These are phyloP conservation scores for Wakefieldia striispora DNA, from an alignment of 768 basidiomycete species.

Conservation along the genomic window DNA sequence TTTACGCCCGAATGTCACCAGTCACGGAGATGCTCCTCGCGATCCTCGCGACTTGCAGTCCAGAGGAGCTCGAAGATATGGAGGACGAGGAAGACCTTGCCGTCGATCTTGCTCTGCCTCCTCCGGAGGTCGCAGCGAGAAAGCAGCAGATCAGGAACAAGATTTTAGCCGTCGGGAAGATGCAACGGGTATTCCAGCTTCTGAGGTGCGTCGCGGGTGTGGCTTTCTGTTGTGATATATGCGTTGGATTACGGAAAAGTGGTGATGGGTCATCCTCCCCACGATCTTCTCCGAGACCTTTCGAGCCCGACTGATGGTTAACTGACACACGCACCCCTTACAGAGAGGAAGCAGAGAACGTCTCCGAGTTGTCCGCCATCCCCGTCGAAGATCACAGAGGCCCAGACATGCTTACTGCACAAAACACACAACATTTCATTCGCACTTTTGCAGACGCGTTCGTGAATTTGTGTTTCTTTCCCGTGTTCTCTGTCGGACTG, in stretches of 20 bases:
- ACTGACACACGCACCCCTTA: background rate
- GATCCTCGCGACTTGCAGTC: conserved; percentile 88
- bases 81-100: conserved; percentile 37
- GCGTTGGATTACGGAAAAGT: too few species aligned
- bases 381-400: conserved; percentile 40
- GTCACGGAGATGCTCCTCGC: conserved; percentile 98
- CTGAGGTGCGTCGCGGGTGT: conserved; percentile 60
- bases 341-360: conserved; percentile 79
- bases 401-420: conserved; percentile 59
- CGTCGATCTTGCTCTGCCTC: conserved; percentile 31
- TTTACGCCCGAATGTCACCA: conserved; percentile 28
- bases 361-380: conserved; percentile 54
- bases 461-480: conserved; percentile 28
- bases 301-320: background rate
- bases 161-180: conserved; percentile 87
- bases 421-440: conserved; percentile 59
- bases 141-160: conserved; percentile 87
- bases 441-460: conserved; percentile 76
- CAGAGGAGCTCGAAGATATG: conserved; percentile 85
- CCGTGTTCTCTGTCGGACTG: background rate
- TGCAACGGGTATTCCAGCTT: conserved; percentile 88
- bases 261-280: too few species aligned
- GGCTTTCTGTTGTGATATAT: background rate
- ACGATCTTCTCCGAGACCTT: background rate
- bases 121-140: conserved; percentile 49